Percentiles rank a stretch among this genome's conserved stretches.
Conservation (phyloP, 192 early-diverging fungal species). For the Pilobolus umbonatus region DNA sequence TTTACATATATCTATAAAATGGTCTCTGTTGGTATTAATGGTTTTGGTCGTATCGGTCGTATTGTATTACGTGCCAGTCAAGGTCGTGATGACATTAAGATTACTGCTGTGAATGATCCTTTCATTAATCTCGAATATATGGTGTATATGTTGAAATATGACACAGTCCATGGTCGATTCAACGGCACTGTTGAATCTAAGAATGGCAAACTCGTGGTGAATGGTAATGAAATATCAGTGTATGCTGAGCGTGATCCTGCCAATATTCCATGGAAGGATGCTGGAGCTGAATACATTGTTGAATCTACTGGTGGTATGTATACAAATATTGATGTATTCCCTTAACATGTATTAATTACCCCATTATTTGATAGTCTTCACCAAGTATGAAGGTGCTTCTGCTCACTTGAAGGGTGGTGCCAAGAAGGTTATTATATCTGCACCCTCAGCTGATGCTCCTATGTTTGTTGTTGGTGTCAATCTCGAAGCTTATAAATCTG, state of each 20-base stretch:
- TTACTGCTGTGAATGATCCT: slow-evolving; percentile 95
- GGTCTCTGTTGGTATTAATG: slow-evolving; percentile 18
- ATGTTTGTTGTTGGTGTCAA: slow-evolving; percentile 99
- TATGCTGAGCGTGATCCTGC: slow-evolving; percentile 73
- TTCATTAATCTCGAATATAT: slow-evolving; percentile 96
- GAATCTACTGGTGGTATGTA: slow-evolving; percentile 99
- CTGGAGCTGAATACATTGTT: slow-evolving; percentile 87
- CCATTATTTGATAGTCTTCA: too few species aligned
- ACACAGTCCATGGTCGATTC: slow-evolving; percentile 97
- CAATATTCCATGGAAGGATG: slow-evolving; percentile 84
- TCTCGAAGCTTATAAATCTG: slow-evolving; percentile 86
- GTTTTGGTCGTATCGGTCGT: slow-evolving; percentile 98
- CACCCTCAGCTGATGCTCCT: slow-evolving; percentile 93
- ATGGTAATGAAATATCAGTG: slow-evolving; percentile 77
- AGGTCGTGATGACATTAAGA: slow-evolving; percentile 63
- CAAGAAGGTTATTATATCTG: slow-evolving; percentile 99
- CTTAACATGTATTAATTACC: too few species aligned
- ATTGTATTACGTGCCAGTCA: slow-evolving; percentile 90
- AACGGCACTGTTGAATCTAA: slow-evolving; percentile 75
- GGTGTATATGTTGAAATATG: slow-evolving; percentile 97
- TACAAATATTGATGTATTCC: too few species aligned
- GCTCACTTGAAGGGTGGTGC: slow-evolving; percentile 88
- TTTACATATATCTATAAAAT: background rate
- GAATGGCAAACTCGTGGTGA: slow-evolving; percentile 86
- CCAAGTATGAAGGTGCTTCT: slow-evolving; percentile 80